Evolutionary conservation across 495 filamentous ascomycete genomes (phyloP), one percentile per base, ranked within the genome.

Genomic region (Penicillium cataractarum): DNA sequence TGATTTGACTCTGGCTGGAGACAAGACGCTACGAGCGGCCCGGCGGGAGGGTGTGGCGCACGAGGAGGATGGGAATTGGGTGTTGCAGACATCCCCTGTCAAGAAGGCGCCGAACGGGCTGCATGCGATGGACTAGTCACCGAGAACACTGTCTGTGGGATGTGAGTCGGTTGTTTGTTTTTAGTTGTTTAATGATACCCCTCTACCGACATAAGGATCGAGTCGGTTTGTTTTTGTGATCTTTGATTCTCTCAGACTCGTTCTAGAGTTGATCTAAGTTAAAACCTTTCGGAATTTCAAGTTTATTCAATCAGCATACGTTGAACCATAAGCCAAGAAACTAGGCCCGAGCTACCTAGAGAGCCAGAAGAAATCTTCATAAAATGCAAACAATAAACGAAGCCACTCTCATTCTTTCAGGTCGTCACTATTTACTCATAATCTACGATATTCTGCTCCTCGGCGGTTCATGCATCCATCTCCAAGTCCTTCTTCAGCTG

Each of bases 41-140:
- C 72, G 80, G 37, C 77, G 78, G 51, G 86, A 88, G 4, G 78
- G 87, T 13, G 80, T 91, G 33, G 85, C 80, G 15, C 85, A 84
- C 66, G 88, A 91, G 67, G 85, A 88, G 21, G 63, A 71, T 29
- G 86, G 83, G 0, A 80, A 80, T 39, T 80, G 78, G 78, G 66
- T 78, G 32, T 60, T 82, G 35, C 73, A 78, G 62, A 76, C 65
- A 12, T 80, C 74, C 0, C 76, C 73, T 3, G 66, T 76, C 6
- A 79, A 73, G 60, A 79, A 74, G 59, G 70, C 60, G 3, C 21
- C 55, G 27, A 75, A 78, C 65, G 74, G 71, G 39, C 58, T 76
- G 26, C 71, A 70, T 42, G 60, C 44, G 42, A 27, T 58, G 12
- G 62, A 64, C 12, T 60, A 44, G 60, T 33, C 17, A 26, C 46